phyloP scores from a whole-genome alignment of 495 filamentous ascomycete species.

The Daldinia grandis region DNA sequence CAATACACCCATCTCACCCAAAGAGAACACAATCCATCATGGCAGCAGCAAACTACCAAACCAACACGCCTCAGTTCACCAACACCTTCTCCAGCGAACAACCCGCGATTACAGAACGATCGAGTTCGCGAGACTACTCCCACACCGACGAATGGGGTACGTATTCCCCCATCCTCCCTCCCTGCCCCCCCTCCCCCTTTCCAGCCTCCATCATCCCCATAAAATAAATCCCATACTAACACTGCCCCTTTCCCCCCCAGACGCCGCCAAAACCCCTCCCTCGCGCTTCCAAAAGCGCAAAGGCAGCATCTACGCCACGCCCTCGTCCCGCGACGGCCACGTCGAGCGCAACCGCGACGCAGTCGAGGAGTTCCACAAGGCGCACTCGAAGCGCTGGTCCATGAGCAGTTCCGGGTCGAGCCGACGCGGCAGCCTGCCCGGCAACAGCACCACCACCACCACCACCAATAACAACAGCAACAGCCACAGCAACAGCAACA shows the following conservation, averaged over 20 bases:
- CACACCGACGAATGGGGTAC: constrained; percentile 55
- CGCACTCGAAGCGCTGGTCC: constrained; percentile 53
- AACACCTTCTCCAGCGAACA: constrained; percentile 33
- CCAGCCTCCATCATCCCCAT: background rate
- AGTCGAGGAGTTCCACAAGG: constrained; percentile 53
- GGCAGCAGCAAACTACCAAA: constrained; percentile 32
- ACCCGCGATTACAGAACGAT: constrained; percentile 24
- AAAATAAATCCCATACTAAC: too few species aligned
- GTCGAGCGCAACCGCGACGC: constrained; percentile 58
- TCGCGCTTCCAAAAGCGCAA: constrained; percentile 70
- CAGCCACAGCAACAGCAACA: background rate
- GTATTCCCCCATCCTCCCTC: constrained; percentile 21
- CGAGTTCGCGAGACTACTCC: constrained; percentile 42
- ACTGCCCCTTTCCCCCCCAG: constrained; percentile 36
- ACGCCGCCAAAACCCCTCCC: constrained; percentile 68
- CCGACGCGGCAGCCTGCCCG: constrained; percentile 27
- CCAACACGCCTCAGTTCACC: constrained; percentile 30
- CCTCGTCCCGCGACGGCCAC: constrained; percentile 64
- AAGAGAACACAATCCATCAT: constrained; percentile 15
- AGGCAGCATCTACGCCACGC: constrained; percentile 69
- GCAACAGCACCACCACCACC: background rate
- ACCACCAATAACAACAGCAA: background rate
- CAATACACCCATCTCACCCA: constrained; percentile 1
- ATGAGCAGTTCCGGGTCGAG: constrained; percentile 32
- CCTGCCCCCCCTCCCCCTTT: background rate